A percentile compares a stretch with the other conserved stretches of the same genome.
Conservation (phyloP, 352 stramenopile genomes). For the Phytophthora crassamura region DNA sequence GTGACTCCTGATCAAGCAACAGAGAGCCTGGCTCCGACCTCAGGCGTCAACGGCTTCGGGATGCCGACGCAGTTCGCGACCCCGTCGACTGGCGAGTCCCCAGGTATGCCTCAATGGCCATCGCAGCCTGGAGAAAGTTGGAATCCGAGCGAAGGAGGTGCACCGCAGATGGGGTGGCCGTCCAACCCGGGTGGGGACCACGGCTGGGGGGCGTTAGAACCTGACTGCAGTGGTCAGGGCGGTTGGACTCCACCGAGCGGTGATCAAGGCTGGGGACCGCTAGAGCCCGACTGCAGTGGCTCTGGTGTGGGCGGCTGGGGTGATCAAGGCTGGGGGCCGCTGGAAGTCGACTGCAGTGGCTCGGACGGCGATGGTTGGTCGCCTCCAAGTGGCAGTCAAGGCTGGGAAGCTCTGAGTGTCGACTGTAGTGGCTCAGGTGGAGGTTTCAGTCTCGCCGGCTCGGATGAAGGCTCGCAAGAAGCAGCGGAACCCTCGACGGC, state of each 20-base stretch:
- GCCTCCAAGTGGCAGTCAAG: slow-evolving; percentile 1
- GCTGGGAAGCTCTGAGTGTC: neutral
- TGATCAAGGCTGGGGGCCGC: neutral
- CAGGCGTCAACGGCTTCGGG: slow-evolving; percentile 19
- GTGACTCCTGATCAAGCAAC: slow-evolving; percentile 12
- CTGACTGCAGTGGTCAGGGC: neutral
- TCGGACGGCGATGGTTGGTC: slow-evolving; percentile 6
- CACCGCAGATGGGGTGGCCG: slow-evolving; percentile 8
- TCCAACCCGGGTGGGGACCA: neutral
- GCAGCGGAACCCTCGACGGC: neutral
- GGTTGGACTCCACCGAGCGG: neutral
- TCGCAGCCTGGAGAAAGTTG: too few species aligned
- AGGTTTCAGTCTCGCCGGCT: neutral
- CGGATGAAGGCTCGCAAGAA: neutral
- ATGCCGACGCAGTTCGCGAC: slow-evolving; percentile 3
- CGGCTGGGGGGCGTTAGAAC: neutral
- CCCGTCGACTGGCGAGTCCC: slow-evolving; percentile 1
- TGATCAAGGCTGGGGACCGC: slow-evolving; percentile 4
- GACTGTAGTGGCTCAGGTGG: slow-evolving; percentile 7
- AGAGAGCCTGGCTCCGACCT: slow-evolving; percentile 1
- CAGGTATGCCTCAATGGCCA: neutral
- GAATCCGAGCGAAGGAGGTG: neutral
- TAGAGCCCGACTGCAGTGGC: neutral
- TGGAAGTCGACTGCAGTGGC: slow-evolving; percentile 13
- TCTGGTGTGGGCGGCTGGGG: too few species aligned